A percentile compares a stretch with the other conserved stretches of the same genome.
phyloP scores from a whole-genome alignment of 768 basidiomycete species.

The Agaricus sinodeliciosus region DNA sequence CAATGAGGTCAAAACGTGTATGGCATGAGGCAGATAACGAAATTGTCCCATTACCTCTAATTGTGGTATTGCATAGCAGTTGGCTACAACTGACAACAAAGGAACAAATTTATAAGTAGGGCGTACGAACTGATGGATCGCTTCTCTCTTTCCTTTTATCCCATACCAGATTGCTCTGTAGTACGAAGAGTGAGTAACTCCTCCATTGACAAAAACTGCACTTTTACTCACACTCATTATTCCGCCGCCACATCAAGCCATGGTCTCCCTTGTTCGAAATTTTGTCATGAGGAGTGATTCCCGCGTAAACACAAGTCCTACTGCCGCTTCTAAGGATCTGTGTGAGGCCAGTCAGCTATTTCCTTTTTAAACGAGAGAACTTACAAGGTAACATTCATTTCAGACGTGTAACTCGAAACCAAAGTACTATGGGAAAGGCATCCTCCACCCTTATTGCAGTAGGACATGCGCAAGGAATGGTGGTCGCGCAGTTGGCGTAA shows the following conservation, averaged over 20 bases:
- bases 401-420: slow-evolving; percentile 56
- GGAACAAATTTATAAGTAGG: too few species aligned
- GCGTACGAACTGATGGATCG: too few species aligned
- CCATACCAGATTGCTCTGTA: too few species aligned
- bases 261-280: slow-evolving; percentile 36
- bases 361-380: not conserved
- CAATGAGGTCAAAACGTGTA: slow-evolving; percentile 33
- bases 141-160: too few species aligned
- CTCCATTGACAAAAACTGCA: too few species aligned
- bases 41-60: slow-evolving; percentile 13
- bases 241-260: slow-evolving; percentile 17
- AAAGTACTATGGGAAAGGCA: slow-evolving; percentile 56
- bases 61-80: slow-evolving; percentile 8
- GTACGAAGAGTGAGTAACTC: too few species aligned
- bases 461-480: slow-evolving; percentile 51
- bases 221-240: slow-evolving; percentile 17
- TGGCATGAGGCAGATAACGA: slow-evolving; percentile 23
- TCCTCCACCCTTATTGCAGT: slow-evolving; percentile 53
- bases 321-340: slow-evolving; percentile 32
- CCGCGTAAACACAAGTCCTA: slow-evolving; percentile 18
- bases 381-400: slow-evolving; percentile 10
- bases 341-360: slow-evolving; percentile 33
- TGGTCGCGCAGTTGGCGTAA: slow-evolving; percentile 26
- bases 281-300: slow-evolving; percentile 31
- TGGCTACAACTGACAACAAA: too few species aligned